Conservation (phyloP, 2,329 filamentous ascomycete genomes). For the Rutstroemia sp. region DNA sequence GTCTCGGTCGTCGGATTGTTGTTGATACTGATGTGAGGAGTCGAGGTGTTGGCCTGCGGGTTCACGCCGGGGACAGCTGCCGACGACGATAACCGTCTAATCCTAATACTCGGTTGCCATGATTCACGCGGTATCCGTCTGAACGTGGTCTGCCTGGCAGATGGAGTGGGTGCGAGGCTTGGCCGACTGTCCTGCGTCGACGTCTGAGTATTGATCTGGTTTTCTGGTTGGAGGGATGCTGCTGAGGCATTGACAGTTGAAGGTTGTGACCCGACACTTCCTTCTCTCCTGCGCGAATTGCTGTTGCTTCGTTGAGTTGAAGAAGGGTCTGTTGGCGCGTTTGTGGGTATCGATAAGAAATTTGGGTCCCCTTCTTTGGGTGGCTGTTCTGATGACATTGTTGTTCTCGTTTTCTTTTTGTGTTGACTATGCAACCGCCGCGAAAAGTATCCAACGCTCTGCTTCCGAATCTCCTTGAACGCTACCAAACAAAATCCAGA, state of each 20-base stretch:
- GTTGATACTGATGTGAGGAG: slow-evolving; percentile 2
- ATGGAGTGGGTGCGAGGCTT: background rate
- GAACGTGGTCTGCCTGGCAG: background rate
- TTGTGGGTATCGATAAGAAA: background rate
- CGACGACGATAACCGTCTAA: slow-evolving; percentile 13
- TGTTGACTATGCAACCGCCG: background rate
- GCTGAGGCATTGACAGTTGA: background rate
- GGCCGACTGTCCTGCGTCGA: background rate
- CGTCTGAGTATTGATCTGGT: background rate
- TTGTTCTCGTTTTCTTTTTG: background rate
- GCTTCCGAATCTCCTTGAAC: too few relatives aligned
- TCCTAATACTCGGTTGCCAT: slow-evolving; percentile 22
- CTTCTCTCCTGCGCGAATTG: background rate
- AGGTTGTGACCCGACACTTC: background rate
- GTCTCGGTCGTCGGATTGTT: background rate
- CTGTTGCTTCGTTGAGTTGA: background rate
- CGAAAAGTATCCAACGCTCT: background rate
- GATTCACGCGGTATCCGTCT: background rate
- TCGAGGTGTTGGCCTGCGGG: background rate
- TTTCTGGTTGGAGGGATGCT: background rate
- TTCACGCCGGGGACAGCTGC: background rate
- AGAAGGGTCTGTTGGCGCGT: background rate
- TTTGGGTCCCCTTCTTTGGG: background rate
- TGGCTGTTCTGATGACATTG: slow-evolving; percentile 5
- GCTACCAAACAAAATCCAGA: too few relatives aligned